Conservation (phyloP, 1,139 yeast species). For the Candida pseudoviswanathii region DNA sequence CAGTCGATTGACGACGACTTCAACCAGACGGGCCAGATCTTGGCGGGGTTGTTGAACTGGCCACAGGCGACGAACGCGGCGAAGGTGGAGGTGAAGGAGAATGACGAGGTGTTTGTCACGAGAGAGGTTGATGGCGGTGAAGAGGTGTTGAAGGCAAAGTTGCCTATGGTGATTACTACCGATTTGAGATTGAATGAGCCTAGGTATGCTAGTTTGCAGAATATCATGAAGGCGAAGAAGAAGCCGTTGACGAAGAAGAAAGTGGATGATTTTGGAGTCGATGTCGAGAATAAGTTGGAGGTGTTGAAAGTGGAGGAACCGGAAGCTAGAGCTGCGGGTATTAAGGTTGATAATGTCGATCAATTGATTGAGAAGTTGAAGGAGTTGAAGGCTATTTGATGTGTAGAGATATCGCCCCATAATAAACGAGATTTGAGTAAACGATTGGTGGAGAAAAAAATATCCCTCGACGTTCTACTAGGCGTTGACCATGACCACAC, state of each 20-base stretch:
- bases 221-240: constrained; percentile 97
- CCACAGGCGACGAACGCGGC: constrained; percentile 98
- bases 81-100: constrained; percentile 64
- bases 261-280: constrained; percentile 72
- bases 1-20: constrained; percentile 96
- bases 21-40: constrained; percentile 96
- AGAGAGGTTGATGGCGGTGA: constrained; percentile 96
- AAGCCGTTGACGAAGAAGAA: constrained; percentile 79
- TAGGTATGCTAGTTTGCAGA: constrained; percentile 89
- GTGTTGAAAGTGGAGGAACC: constrained; percentile 83
- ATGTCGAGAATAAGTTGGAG: constrained; percentile 64
- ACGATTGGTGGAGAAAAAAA: neutral
- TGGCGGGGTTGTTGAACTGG: constrained; percentile 94
- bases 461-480: neutral
- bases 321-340: constrained; percentile 77
- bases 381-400: constrained; percentile 59
- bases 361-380: constrained; percentile 80
- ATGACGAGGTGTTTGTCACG: constrained; percentile 69
- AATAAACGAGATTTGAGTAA: neutral
- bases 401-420: neutral
- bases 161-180: constrained; percentile 88
- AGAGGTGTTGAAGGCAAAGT: constrained; percentile 73
- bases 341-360: constrained; percentile 77
- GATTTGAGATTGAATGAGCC: constrained; percentile 94
- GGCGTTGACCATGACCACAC: neutral